phyloP scores from a whole-genome alignment of 169 alveolate species.

The Plasmodium falciparum region DNA sequence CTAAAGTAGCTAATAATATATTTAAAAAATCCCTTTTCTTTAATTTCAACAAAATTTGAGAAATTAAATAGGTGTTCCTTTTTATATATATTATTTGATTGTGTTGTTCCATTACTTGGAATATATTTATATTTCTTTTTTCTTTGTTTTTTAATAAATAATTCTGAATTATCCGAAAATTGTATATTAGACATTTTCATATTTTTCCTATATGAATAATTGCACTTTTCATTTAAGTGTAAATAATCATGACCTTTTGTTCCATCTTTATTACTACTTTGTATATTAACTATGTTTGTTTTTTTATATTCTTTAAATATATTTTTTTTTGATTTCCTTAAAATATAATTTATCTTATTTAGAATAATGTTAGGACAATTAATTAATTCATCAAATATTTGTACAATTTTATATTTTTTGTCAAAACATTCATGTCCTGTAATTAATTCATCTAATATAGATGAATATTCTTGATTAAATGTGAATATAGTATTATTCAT shows the following conservation, averaged over 20 bases:
- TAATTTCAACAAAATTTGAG: constrained; percentile 47
- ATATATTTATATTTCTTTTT: background rate
- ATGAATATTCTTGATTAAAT: constrained; percentile 63
- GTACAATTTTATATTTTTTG: constrained; percentile 60
- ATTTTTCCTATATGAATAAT: constrained; percentile 15
- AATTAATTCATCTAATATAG: constrained; percentile 53
- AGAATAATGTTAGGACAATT: constrained; percentile 64
- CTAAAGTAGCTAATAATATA: constrained; percentile 44
- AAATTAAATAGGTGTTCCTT: constrained; percentile 34
- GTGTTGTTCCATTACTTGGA: background rate
- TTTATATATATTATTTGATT: constrained; percentile 19
- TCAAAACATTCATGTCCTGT: constrained; percentile 70
- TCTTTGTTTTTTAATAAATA: constrained; percentile 7
- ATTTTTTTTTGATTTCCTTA: constrained; percentile 39
- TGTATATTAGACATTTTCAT: constrained; percentile 53
- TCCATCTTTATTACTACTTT: background rate
- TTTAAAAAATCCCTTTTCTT: constrained; percentile 56
- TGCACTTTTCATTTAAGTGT: constrained; percentile 19
- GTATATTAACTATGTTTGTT: background rate
- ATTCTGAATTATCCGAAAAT: constrained; percentile 11
- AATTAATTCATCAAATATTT: constrained; percentile 73
- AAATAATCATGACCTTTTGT: no score
- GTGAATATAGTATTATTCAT: constrained; percentile 64
- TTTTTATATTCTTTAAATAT: constrained; percentile 63
- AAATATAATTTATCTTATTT: constrained; percentile 50